phyloP scores from a whole-genome alignment of 2,329 filamentous ascomycete genomes.

The Aspergillus pseudotamarii region DNA sequence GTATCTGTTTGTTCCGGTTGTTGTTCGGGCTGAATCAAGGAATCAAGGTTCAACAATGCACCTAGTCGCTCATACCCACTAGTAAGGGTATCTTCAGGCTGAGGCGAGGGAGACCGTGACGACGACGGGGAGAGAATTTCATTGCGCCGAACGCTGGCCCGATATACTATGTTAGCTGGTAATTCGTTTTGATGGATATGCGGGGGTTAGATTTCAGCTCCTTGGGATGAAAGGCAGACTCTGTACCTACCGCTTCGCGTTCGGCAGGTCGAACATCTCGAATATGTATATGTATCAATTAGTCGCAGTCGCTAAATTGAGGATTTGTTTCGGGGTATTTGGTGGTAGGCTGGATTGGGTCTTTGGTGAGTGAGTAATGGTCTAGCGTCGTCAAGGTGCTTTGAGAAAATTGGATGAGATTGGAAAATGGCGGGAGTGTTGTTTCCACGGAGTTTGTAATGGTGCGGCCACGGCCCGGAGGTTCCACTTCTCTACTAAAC shows the following conservation, averaged over 20 bases:
- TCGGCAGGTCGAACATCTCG: slow-evolving; percentile 40
- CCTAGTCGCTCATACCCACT: slow-evolving; percentile 36
- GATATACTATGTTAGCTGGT: neutral
- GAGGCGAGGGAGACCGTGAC: slow-evolving; percentile 34
- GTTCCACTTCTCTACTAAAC: neutral
- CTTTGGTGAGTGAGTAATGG: neutral
- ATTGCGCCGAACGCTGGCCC: slow-evolving; percentile 39
- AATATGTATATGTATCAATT: neutral
- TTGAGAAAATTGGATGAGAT: slow-evolving; percentile 12
- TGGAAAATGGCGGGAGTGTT: neutral
- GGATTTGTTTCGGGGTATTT: neutral
- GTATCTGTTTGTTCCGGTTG: neutral
- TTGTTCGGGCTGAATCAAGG: slow-evolving; percentile 17
- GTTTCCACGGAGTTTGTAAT: slow-evolving; percentile 8
- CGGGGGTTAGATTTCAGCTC: neutral
- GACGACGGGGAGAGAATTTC: slow-evolving; percentile 37
- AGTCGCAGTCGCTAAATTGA: neutral
- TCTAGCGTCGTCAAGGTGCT: slow-evolving; percentile 5
- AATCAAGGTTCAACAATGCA: slow-evolving; percentile 38
- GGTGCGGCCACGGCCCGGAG: slow-evolving; percentile 21
- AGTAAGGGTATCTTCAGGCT: slow-evolving; percentile 27
- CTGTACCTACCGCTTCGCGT: slow-evolving; percentile 38
- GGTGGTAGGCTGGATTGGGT: neutral
- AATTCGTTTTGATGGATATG: neutral
- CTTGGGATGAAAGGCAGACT: neutral